Percentiles rank a stretch among this genome's conserved stretches.
phyloP scores from a whole-genome alignment of 345 rosid genomes.

The Eucalyptus erythrocorys region DNA sequence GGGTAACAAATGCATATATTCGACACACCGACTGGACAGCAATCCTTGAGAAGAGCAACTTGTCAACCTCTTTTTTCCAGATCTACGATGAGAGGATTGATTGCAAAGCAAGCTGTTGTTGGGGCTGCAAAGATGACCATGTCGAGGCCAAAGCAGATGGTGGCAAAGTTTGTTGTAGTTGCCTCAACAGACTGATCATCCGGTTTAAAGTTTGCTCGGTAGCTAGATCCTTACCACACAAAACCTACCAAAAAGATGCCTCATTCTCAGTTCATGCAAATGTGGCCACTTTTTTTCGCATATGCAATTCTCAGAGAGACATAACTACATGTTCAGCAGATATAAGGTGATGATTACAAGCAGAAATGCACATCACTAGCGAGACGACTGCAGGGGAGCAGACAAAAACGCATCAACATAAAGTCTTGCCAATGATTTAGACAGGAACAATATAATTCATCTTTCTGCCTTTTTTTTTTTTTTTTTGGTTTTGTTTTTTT shows the following conservation, averaged over 20 bases:
- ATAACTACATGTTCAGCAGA: not conserved
- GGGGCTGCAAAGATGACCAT: conserved; percentile 87
- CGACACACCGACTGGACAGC: conserved; percentile 12
- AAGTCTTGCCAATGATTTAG: not conserved
- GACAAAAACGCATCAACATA: not conserved
- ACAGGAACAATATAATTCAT: not conserved
- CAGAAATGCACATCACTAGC: not conserved
- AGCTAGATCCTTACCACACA: conserved; percentile 90
- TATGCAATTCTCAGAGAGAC: not conserved
- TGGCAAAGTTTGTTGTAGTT: conserved; percentile 91
- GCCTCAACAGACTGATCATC: conserved; percentile 77
- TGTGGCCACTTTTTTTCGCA: not conserved
- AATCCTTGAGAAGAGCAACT: not conserved
- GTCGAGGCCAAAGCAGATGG: conserved; percentile 86
- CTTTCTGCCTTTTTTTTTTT: not conserved
- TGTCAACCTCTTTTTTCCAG: not conserved
- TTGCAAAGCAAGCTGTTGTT: conserved; percentile 89
- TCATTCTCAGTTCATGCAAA: not conserved
- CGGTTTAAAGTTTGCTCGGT: conserved; percentile 73
- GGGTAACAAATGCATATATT: conserved; percentile 14
- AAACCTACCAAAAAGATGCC: conserved; percentile 31
- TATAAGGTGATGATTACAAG: not conserved
- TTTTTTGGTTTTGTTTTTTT: too few species aligned
- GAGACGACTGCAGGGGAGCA: not conserved
- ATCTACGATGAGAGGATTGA: conserved; percentile 71